A percentile compares a stretch with the other conserved stretches of the same genome.
These are phyloP conservation scores for Starmera pachycereana DNA, from an alignment of 805 yeast species.

Conservation along the genomic window DNA sequence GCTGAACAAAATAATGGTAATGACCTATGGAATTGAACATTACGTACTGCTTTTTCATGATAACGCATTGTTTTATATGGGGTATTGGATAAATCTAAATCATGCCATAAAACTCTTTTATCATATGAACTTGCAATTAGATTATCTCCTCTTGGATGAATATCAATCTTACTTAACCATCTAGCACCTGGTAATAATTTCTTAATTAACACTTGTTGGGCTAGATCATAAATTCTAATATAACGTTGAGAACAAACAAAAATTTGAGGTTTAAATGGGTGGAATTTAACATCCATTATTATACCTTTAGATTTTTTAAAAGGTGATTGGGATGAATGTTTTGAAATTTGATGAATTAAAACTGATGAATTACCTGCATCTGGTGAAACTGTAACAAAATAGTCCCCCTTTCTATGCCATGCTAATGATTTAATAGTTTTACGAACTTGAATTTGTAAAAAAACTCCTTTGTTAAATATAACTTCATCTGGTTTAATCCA, in stretches of 20 bases:
- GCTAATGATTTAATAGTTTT: slow-evolving; percentile 68
- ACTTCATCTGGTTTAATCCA: slow-evolving; percentile 74
- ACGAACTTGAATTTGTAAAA: slow-evolving; percentile 60
- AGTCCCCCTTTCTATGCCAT: slow-evolving; percentile 98
- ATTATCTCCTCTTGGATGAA: slow-evolving; percentile 95
- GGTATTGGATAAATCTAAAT: slow-evolving; percentile 75
- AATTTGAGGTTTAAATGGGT: slow-evolving; percentile 89
- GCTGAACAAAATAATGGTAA: slow-evolving; percentile 91
- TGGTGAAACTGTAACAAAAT: slow-evolving; percentile 94
- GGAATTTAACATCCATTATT: slow-evolving; percentile 93
- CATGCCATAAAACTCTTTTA: slow-evolving; percentile 95
- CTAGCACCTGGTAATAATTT: slow-evolving; percentile 92
- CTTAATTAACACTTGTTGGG: slow-evolving; percentile 75
- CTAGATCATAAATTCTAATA: slow-evolving; percentile 80
- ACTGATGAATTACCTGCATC: slow-evolving; percentile 83
- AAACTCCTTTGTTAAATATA: slow-evolving; percentile 57
- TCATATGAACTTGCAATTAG: slow-evolving; percentile 88
- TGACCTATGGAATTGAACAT: slow-evolving; percentile 75
- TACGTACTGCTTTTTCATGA: slow-evolving; percentile 90
- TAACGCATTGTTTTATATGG: slow-evolving; percentile 95
- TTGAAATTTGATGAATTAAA: slow-evolving; percentile 87
- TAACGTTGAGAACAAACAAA: slow-evolving; percentile 93
- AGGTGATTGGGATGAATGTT: slow-evolving; percentile 92
- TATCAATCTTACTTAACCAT: slow-evolving; percentile 85
- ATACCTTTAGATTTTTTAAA: slow-evolving; percentile 89